Base-by-base conservation (phyloP, 495 filamentous ascomycete genomes). In the Aspergillus kassunensis region DNA sequence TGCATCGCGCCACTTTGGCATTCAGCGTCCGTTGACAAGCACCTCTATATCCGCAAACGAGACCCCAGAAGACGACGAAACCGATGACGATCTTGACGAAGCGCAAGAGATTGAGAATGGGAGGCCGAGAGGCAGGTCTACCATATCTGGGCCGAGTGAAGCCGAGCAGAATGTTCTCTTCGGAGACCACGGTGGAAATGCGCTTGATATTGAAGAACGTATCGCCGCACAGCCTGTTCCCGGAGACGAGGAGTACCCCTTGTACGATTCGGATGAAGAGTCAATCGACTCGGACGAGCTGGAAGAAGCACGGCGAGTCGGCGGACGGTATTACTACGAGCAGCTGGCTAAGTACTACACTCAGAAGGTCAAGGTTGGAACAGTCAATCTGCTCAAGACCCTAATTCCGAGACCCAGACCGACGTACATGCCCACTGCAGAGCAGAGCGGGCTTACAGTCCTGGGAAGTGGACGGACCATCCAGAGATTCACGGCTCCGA, bases 251-350 rank as follows among this genome's bases (percentile, higher is more conserved):
- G 88, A 89, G 48, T 96, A 95, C 58, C 87, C 88, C 1, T 59
- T 96, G 9, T 97, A 98, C 66, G 93, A 98, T 59, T 95, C 90
- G 0, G 91, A 97, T 34, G 86, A 90, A 36, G 90, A 95, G 29
- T 79, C 79, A 19, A 73, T 85, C 20, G 84, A 89, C 44, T 73
- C 71, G 8, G 81, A 85, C 49, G 79, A 77, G 43, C 71, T 93
- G 16, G 88, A 88, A 61, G 87, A 88, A 58, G 88, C 90, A 10
- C 78, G 82, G 15, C 72, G 82, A 21, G 72, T 87, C 27, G 89
- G 89, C 31, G 85, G 88, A 8, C 83, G 80, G 75, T 77, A 80
- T 34, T 90, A 91, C 65, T 79, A 80, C 53, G 69, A 77, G 19
- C 71, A 82, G 20, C 64, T 87, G 23, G 37, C 75, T 12, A 73